Percentiles rank a stretch among this genome's conserved stretches.
phyloP scores from a whole-genome alignment of 495 filamentous ascomycete species.

The Pseudevernia furfuracea region DNA sequence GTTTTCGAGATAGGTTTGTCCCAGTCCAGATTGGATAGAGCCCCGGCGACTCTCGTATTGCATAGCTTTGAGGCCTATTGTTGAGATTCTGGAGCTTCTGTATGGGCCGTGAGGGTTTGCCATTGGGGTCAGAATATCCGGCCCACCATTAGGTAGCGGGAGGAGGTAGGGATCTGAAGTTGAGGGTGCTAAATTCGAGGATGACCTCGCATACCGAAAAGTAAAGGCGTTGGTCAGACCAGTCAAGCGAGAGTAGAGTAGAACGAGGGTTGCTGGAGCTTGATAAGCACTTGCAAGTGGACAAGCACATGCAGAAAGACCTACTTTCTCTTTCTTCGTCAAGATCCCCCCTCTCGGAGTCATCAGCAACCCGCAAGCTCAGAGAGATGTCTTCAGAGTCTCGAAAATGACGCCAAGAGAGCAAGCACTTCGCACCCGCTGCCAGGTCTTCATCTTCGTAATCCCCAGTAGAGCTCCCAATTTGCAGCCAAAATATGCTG shows the following conservation, averaged over 20 bases:
- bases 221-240: conserved; percentile 34
- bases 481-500: conserved; percentile 38
- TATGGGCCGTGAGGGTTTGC: background rate
- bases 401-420: conserved; percentile 42
- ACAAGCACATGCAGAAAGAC: background rate
- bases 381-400: conserved; percentile 42
- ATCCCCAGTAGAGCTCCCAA: conserved; percentile 16
- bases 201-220: conserved; percentile 27
- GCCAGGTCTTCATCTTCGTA: conserved; percentile 16
- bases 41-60: background rate
- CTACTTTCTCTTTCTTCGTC: conserved; percentile 28
- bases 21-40: background rate
- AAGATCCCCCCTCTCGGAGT: conserved; percentile 10
- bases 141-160: background rate
- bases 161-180: conserved; percentile 40
- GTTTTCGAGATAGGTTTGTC: background rate
- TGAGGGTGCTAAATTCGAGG: conserved; percentile 22
- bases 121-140: background rate
- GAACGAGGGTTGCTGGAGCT: conserved; percentile 29
- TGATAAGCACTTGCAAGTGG: conserved; percentile 8
- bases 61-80: conserved; percentile 6
- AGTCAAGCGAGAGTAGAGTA: conserved; percentile 41
- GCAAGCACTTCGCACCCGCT: conserved; percentile 24
- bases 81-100: background rate
- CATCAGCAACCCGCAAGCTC: conserved; percentile 29